Base-by-base conservation (phyloP, 306 rosid genomes). In the Begonia masoniana region DNA sequence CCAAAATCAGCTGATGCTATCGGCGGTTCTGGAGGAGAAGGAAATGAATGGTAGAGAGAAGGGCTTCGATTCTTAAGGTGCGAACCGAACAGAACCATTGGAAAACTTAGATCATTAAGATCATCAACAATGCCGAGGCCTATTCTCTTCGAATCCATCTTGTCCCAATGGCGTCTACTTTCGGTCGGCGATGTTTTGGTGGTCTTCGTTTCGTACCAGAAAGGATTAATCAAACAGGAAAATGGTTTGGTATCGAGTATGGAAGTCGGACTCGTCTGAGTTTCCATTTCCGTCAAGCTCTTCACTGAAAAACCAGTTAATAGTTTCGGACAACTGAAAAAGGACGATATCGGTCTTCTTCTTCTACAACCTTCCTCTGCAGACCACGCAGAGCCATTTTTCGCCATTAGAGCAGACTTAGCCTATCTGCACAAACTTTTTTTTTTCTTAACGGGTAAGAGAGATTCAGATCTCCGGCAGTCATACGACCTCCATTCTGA, bases 111-210 rank as follows among this genome's bases (percentile, higher is more conserved):
- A 13, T 79, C 82, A 1, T 62, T 51, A n/a, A 87, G 85, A 66
- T 80, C 81, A 63, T 82, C 97, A 36, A 91, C 82, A 19, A 91
- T 72, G 50, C 73, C 97, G 26, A 91, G 87, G 31, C 96, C 96
- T 57, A 85, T 81, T 64, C 39, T 31, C 39, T 72, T 77, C 7
- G 89, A 56, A 12, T 77, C 88, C 61, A 70, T 16, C 59, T 57
- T 78, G 15, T 73, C 75, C 88, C 82, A 81, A 21, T 51, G 73
- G 62, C 78, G 83, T 56, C 64, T 79, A 55, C 70, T 41, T 57
- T 80, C 94, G 4, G 50, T 51, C 31, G 63, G 64, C 15, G 71
- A 71, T n/a, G 75, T 61, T 77, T 67, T 68, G 51, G 78, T 78
- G 43, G 63, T 69, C 52, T 47, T 75, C n/a, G 78, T 31, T 67